These are phyloP conservation scores for Clathrus columnatus DNA, from an alignment of 768 basidiomycete species.

Conservation along the genomic window DNA sequence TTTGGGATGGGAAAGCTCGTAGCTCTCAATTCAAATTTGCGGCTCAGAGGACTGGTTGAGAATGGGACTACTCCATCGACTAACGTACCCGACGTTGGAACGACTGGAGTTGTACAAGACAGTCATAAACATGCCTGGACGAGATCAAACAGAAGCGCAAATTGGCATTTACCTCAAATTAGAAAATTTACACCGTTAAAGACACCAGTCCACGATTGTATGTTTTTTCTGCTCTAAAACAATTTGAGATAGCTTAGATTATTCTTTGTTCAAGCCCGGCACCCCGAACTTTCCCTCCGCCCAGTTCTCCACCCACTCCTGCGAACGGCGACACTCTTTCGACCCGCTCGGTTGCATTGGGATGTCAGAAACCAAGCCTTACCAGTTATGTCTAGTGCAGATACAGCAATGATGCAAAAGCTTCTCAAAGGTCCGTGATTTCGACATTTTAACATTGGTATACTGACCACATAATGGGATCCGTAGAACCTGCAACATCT, in stretches of 20 bases:
- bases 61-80: not conserved
- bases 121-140: not conserved
- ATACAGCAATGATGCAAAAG: not conserved
- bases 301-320: not conserved
- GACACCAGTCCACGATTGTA: not conserved
- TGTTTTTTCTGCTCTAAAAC: not conserved
- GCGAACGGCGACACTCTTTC: not conserved
- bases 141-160: not conserved
- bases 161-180: not conserved
- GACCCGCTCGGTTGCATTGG: not conserved
- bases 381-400: not conserved
- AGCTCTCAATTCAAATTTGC: not conserved
- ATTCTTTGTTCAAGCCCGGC: not conserved
- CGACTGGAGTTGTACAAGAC: not conserved
- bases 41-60: not conserved
- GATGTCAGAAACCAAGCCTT: not conserved
- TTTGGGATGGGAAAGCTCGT: not conserved
- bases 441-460: not conserved
- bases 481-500: not conserved
- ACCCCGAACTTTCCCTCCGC: not conserved
- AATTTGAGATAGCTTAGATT: not conserved
- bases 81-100: not conserved
- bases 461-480: not conserved
- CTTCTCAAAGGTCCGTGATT: not conserved
- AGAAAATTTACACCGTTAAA: not conserved